These are phyloP conservation scores for Trichoderma semiorbis DNA, from an alignment of 2,329 filamentous ascomycete species.

Conservation along the genomic window DNA sequence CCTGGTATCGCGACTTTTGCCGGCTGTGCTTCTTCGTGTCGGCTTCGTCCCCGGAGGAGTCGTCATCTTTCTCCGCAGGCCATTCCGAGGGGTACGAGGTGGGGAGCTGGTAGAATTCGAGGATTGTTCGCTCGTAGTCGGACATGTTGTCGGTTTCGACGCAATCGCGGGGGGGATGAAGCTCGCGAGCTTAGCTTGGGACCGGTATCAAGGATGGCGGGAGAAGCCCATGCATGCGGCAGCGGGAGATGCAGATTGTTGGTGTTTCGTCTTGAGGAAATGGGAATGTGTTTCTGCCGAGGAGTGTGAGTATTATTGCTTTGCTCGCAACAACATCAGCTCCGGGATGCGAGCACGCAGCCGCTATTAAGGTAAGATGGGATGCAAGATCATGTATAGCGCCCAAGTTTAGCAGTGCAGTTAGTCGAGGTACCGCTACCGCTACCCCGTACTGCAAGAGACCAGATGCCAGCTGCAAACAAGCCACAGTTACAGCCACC, in stretches of 20 bases:
- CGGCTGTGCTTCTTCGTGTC: conserved; percentile 46
- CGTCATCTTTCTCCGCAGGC: conserved; percentile 74
- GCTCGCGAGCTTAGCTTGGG: neutral
- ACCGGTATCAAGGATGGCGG: neutral
- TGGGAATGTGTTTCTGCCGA: neutral
- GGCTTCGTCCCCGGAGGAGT: conserved; percentile 58
- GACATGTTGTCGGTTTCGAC: conserved; percentile 45
- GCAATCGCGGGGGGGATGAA: neutral
- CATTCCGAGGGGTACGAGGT: conserved; percentile 77
- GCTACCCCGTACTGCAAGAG: neutral
- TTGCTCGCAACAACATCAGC: neutral
- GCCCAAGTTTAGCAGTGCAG: neutral
- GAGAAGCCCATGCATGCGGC: neutral
- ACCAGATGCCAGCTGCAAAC: neutral
- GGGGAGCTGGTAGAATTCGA: conserved; percentile 86
- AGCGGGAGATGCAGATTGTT: neutral
- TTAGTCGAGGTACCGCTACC: neutral
- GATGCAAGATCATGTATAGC: conserved; percentile 3
- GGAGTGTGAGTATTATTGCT: neutral
- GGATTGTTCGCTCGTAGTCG: conserved; percentile 71
- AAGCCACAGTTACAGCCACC: neutral
- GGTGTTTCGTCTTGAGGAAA: neutral
- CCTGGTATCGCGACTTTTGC: conserved; percentile 78
- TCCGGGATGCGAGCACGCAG: neutral
- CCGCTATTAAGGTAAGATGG: neutral